phyloP scores from a whole-genome alignment of 2,329 filamentous ascomycete species.

The Myrmaecium sp. region DNA sequence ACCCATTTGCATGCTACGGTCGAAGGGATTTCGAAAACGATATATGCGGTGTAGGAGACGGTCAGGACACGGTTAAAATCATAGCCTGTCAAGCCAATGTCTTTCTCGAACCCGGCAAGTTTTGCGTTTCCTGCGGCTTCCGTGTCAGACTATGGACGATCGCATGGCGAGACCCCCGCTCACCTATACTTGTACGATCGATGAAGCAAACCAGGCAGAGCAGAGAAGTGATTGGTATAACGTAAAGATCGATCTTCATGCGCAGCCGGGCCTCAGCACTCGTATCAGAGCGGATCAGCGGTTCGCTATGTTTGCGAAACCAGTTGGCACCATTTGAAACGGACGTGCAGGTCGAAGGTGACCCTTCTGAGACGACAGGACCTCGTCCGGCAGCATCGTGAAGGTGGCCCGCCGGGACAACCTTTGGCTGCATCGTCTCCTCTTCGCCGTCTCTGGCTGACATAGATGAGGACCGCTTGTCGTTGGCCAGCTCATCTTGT shows the following conservation, averaged over 20 bases:
- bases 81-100: conserved; percentile 41
- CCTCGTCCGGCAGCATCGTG: conserved; percentile 6
- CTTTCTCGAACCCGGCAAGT: conserved; percentile 46
- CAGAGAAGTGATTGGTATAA: conserved; percentile 48
- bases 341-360: background rate
- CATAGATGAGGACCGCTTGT: no score
- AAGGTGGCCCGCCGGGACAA: no score
- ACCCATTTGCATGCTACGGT: conserved; percentile 55
- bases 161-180: conserved; percentile 6
- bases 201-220: conserved; percentile 61
- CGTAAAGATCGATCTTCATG: conserved; percentile 46
- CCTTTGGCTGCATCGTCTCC: no score
- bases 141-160: background rate
- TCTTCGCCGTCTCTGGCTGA: no score
- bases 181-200: conserved; percentile 57
- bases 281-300: conserved; percentile 38
- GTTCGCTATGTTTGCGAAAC: conserved; percentile 28
- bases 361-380: conserved; percentile 5
- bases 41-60: conserved; percentile 57
- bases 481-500: no score
- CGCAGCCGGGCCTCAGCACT: conserved; percentile 41
- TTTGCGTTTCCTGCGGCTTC: conserved; percentile 47
- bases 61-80: conserved; percentile 55
- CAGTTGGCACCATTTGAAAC: no score
- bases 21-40: conserved; percentile 53